Evolutionary conservation across 257 asterid species (phyloP), one percentile per base, ranked within the genome.

Genomic region (Coffea canephora): DNA sequence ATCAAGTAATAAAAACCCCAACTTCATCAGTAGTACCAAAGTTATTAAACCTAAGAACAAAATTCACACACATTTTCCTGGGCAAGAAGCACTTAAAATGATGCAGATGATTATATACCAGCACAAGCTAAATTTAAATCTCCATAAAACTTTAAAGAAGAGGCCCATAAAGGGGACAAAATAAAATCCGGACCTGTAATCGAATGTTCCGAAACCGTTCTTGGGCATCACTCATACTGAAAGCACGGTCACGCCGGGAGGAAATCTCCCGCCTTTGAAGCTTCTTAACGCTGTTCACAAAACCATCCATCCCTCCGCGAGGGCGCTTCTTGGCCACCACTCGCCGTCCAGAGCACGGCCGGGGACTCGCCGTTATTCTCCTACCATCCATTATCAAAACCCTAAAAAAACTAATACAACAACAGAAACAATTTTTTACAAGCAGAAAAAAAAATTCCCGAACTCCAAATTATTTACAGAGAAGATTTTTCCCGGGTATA

Each of bases 261-360:
- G 94, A 92, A 87, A 95, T 92, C 93, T 95, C 99, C 87, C 98
- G 89, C 76, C 96, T 83, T 83, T 93, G 98, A 61, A 95, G 97
- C 93, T 95, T 95, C 88, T 86, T 95, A 71, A 95, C 99, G 80
- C 99, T 91, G 82, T 95, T 95, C 31, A 95, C 97, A 74, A 91
- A 90, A 71, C 94, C 98, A 84, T 95, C 99, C 57, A 82, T 74
- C 52, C 88, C 91, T 61, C 97, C 89, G 71, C 95, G 98, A 5
- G 95, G 90, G 74, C 98, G 91, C 91, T 95, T 95, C 91, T 90
- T 94, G 66, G 97, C 97, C 91, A 91, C 89, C 89, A 93, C 98
- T 55, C 98, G 89, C 85, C 97, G 91, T 75, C 98, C 98, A 80
- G 84, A 80, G 87, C 98, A 92, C 31, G 98, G 98, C 74, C 97